Evolutionary conservation across 208 protist genomes (phyloP).

Genomic region (Leptomonas seymouri): DNA sequence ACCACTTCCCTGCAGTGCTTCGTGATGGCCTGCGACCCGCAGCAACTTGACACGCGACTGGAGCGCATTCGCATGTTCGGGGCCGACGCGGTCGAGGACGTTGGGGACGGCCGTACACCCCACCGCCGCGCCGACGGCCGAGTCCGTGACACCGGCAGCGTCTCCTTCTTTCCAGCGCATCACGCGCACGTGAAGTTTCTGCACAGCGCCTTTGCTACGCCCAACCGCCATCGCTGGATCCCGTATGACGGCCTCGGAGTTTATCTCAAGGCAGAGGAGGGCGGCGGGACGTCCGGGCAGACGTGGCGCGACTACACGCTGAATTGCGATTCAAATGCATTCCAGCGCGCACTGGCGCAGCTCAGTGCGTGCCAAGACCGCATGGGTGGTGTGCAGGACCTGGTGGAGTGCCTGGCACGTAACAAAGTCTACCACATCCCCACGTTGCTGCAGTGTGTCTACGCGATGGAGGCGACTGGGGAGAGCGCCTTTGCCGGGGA

Average conservation of each 20-base stretch:
- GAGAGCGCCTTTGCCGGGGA: conserved; percentile 53
- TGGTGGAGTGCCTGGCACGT: conserved; percentile 55
- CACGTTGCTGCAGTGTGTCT: conserved; percentile 64
- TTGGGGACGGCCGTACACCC: conserved; percentile 67
- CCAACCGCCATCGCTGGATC: conserved; percentile 81
- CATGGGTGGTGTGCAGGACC: conserved; percentile 44
- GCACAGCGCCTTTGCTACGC: conserved; percentile 65
- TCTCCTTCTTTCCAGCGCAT: conserved; percentile 73
- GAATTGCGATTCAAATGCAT: conserved; percentile 46
- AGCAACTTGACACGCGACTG: conserved; percentile 66
- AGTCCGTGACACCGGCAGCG: conserved; percentile 44
- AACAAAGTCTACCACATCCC: conserved; percentile 81
- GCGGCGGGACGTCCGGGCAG: conserved; percentile 4
- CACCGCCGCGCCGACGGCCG: conserved; percentile 52
- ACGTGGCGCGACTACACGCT: conserved; percentile 38
- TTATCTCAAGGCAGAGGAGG: conserved; percentile 36
- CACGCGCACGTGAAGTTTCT: conserved; percentile 47
- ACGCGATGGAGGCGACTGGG: conserved; percentile 69
- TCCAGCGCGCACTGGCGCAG: conserved; percentile 47
- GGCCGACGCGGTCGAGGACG: conserved; percentile 71
- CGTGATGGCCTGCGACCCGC: conserved; percentile 57
- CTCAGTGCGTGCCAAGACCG: conserved; percentile 35
- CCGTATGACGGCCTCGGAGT: conserved; percentile 73
- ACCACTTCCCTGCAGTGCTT: conserved; percentile 41
- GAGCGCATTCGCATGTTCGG: conserved; percentile 85